These are phyloP conservation scores for Dipodascopsis uninucleata DNA, from an alignment of 805 yeast genomes.

Conservation along the genomic window DNA sequence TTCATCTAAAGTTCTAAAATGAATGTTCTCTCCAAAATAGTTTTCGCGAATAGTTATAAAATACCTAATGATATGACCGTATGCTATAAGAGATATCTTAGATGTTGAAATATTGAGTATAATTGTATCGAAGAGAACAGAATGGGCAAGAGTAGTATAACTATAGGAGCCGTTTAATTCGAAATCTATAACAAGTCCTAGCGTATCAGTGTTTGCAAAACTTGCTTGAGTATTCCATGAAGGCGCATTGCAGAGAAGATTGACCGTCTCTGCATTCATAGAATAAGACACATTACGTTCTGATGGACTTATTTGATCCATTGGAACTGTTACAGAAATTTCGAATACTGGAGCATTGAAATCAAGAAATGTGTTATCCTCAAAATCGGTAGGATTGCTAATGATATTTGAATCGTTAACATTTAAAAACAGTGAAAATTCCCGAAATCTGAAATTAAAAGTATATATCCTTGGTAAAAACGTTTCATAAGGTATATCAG, in stretches of 20 bases:
- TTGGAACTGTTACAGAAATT: slow-evolving; percentile 54
- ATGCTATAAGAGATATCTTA: slow-evolving; percentile 62
- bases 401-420: slow-evolving; percentile 85
- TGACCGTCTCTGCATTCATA: slow-evolving; percentile 35
- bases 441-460: slow-evolving; percentile 54
- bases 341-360: slow-evolving; percentile 60
- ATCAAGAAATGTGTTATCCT: slow-evolving; percentile 72
- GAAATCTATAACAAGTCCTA: slow-evolving; percentile 68
- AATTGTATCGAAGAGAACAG: slow-evolving; percentile 67
- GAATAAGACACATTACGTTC: neutral
- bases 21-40: slow-evolving; percentile 82
- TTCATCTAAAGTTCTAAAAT: slow-evolving; percentile 83
- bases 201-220: slow-evolving; percentile 56
- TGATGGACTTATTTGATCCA: slow-evolving; percentile 39
- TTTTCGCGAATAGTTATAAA: slow-evolving; percentile 76
- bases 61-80: slow-evolving; percentile 76
- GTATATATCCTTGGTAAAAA: slow-evolving; percentile 69
- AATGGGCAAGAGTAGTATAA: slow-evolving; percentile 53
- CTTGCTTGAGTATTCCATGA: slow-evolving; percentile 86
- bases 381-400: slow-evolving; percentile 80
- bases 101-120: slow-evolving; percentile 62
- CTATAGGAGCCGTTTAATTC: slow-evolving; percentile 62
- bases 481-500: slow-evolving; percentile 58
- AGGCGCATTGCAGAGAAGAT: slow-evolving; percentile 69
- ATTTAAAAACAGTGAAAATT: slow-evolving; percentile 64